A percentile compares a stretch with the other conserved stretches of the same genome.
Evolutionary conservation across 495 filamentous ascomycete species (phyloP).

Genomic region (Penicillium mononematosum): DNA sequence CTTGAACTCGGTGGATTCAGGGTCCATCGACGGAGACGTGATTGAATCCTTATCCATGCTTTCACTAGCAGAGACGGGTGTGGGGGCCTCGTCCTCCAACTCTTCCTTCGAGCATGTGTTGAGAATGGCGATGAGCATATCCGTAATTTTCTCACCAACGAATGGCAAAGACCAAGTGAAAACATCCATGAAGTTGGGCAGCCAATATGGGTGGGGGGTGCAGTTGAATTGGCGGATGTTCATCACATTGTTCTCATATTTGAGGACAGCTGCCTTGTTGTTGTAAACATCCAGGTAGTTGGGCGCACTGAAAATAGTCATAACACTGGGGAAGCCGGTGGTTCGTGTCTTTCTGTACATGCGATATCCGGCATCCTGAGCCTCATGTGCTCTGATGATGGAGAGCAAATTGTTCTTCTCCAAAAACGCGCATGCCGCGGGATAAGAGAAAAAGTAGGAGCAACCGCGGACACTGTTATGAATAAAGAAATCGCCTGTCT

Average conservation of each 20-base stretch:
- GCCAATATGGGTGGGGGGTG: conserved; percentile 98
- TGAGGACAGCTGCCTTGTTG: conserved; percentile 97
- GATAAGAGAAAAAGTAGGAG: conserved; percentile 99
- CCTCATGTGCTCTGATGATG: conserved; percentile 97
- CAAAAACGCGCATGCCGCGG: conserved; percentile 94
- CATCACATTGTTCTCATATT: conserved; percentile 99
- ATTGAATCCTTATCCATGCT: conserved; percentile 33
- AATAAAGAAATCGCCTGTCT: conserved; percentile 92
- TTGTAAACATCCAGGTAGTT: conserved; percentile 99
- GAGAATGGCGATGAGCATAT: conserved; percentile 98
- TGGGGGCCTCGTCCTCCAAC: conserved; percentile 76
- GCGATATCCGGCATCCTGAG: conserved; percentile 95
- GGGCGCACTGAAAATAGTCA: conserved; percentile 99
- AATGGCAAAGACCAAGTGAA: conserved; percentile 99
- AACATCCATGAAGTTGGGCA: conserved; percentile 99
- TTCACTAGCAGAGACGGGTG: conserved; percentile 57
- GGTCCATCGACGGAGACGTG: conserved; percentile 71
- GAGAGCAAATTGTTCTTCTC: conserved; percentile 99
- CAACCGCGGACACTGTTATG: conserved; percentile 98
- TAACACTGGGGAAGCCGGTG: conserved; percentile 97
- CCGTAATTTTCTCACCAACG: conserved; percentile 98
- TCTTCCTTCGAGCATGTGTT: conserved; percentile 98
- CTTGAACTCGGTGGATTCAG: conserved; percentile 87
- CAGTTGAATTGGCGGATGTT: conserved; percentile 99
- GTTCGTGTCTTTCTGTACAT: conserved; percentile 99